These are phyloP conservation scores for Colletotrichum tanaceti DNA, from an alignment of 2,329 filamentous ascomycete species.

Conservation along the genomic window DNA sequence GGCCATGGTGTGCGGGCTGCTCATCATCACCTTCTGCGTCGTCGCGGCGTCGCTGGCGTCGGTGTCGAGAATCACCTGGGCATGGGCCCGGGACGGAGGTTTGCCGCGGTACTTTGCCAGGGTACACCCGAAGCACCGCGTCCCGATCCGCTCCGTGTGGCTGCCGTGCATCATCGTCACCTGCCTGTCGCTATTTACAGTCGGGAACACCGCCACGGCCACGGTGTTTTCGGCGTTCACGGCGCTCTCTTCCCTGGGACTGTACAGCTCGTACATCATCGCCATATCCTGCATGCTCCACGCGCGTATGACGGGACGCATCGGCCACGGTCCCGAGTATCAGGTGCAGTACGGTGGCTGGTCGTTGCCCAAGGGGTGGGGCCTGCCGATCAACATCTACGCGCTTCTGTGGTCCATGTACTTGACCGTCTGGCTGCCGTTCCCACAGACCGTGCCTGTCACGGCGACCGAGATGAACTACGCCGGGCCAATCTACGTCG, in stretches of 20 bases:
- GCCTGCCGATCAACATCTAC: constrained; percentile 29
- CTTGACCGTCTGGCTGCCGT: constrained; percentile 31
- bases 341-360: constrained; percentile 34
- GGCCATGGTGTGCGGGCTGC: constrained; percentile 37
- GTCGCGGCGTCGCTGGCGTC: constrained; percentile 52
- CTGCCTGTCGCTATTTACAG: constrained; percentile 31
- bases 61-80: constrained; percentile 39
- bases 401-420: constrained; percentile 37
- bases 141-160: constrained; percentile 34
- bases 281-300: constrained; percentile 39
- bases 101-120: constrained; percentile 37
- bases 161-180: constrained; percentile 35
- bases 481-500: constrained; percentile 30
- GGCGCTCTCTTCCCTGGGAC: constrained; percentile 30
- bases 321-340: constrained; percentile 23
- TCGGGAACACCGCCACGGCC: constrained; percentile 36
- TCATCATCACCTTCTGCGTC: constrained; percentile 39
- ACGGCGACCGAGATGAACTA: constrained; percentile 39
- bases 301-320: constrained; percentile 29
- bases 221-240: constrained; percentile 39
- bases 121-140: constrained; percentile 30
- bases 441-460: constrained; percentile 34
- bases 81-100: constrained; percentile 35
- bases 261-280: constrained; percentile 39
- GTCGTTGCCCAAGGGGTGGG: constrained; percentile 33